Evolutionary conservation across 2,329 filamentous ascomycete species (phyloP).

Genomic region (Paraconiothyrium sp.): DNA sequence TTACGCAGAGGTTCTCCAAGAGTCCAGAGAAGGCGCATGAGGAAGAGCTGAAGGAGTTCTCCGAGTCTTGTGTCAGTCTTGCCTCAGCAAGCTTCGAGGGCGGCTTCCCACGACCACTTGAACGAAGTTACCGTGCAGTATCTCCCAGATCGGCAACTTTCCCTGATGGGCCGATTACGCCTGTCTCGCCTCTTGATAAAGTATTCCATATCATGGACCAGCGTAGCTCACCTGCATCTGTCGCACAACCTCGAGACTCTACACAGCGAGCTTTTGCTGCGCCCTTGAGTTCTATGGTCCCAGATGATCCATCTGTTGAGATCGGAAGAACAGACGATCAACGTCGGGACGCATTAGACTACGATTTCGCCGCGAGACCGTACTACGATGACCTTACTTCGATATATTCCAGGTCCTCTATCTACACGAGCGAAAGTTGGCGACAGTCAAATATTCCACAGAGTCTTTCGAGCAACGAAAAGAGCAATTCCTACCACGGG

Average conservation of each 20-base stretch:
- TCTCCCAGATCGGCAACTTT: constrained; percentile 30
- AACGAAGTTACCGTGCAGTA: constrained; percentile 27
- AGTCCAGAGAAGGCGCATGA: constrained; percentile 22
- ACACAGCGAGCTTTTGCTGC: constrained; percentile 19
- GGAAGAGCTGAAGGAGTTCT: constrained; percentile 39
- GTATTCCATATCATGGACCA: background rate
- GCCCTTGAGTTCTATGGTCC: constrained; percentile 41
- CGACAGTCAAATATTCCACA: constrained; percentile 33
- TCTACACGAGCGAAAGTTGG: constrained; percentile 40
- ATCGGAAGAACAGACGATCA: constrained; percentile 25
- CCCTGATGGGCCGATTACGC: constrained; percentile 30
- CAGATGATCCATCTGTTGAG: constrained; percentile 37
- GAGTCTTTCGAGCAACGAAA: constrained; percentile 28
- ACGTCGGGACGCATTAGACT: constrained; percentile 23
- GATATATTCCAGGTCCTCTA: constrained; percentile 41
- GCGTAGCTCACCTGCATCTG: background rate
- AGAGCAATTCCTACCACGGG: constrained; percentile 34
- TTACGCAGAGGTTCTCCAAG: constrained; percentile 39
- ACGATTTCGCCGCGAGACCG: constrained; percentile 21
- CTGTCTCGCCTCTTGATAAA: constrained; percentile 24
- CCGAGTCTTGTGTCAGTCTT: constrained; percentile 17
- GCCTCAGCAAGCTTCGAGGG: constrained; percentile 27
- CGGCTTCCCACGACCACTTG: constrained; percentile 31
- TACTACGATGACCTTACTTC: constrained; percentile 45
- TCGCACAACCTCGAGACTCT: constrained; percentile 16